Percentiles rank a stretch among this genome's conserved stretches.
These are phyloP conservation scores for Rhizophora mangle DNA, from an alignment of 345 rosid species.

Conservation along the genomic window DNA sequence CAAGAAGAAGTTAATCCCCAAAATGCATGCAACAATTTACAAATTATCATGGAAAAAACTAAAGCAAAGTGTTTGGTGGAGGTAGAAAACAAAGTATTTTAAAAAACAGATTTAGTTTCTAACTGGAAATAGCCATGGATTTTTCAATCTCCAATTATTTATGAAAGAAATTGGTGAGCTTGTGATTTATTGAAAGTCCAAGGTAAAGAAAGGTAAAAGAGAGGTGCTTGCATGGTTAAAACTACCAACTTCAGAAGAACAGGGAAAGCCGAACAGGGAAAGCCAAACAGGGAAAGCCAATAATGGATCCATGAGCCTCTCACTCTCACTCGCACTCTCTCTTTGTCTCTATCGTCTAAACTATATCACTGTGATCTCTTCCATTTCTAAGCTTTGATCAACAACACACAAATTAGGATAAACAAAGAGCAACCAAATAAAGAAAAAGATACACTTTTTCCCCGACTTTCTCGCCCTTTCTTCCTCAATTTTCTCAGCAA, in stretches of 20 bases:
- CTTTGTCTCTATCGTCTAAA: not conserved
- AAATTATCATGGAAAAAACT: not conserved
- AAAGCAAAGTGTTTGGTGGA: not conserved
- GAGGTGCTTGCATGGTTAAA: constrained; percentile 19
- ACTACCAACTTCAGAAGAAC: constrained; percentile 16
- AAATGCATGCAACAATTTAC: too few relatives aligned
- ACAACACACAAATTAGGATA: not conserved
- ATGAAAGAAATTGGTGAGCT: too few relatives aligned
- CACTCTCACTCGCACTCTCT: too few relatives aligned
- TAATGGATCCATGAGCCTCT: constrained; percentile 10
- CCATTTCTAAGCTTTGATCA: constrained; percentile 22
- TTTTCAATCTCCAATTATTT: not conserved
- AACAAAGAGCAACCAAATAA: not conserved
- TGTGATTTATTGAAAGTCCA: not conserved
- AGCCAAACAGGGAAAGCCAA: constrained; percentile 13
- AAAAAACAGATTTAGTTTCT: not conserved
- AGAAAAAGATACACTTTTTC: constrained; percentile 16
- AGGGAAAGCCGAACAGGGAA: constrained; percentile 14
- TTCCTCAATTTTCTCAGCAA: constrained; percentile 15
- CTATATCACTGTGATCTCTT: constrained; percentile 27
- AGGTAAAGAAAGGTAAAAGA: constrained; percentile 20
- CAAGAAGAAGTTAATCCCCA: not conserved
- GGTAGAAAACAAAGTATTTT: not conserved
- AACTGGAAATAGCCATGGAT: constrained; percentile 20
- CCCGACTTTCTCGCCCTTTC: constrained; percentile 30